Evolutionary conservation across 441 rosid species (phyloP).

Genomic region (Jatropha podagrica): DNA sequence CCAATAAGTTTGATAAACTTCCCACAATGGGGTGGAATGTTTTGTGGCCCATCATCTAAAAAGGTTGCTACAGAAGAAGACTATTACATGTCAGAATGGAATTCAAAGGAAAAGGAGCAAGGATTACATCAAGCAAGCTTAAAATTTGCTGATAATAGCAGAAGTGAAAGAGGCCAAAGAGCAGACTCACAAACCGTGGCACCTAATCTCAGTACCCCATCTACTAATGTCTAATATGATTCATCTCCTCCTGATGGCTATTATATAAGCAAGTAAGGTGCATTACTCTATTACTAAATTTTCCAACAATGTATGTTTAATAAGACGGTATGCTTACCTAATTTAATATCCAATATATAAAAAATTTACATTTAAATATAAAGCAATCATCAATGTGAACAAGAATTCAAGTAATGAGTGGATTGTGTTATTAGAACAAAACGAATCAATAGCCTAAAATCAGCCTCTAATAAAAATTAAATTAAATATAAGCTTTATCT

Average conservation of each 20-base stretch:
- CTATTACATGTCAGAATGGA: constrained; percentile 82
- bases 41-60: constrained; percentile 58
- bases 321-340: too few relatives aligned
- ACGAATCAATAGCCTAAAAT: too few relatives aligned
- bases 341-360: too few relatives aligned
- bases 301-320: too few relatives aligned
- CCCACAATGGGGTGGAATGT: constrained; percentile 98
- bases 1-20: constrained; percentile 58
- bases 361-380: too few relatives aligned
- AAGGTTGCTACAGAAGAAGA: constrained; percentile 59
- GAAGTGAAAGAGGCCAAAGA: constrained; percentile 56
- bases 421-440: too few relatives aligned
- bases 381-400: too few relatives aligned
- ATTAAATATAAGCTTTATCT: too few relatives aligned
- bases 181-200: constrained; percentile 21
- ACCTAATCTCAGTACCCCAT: neutral
- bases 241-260: neutral
- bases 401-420: too few relatives aligned
- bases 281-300: neutral
- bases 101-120: constrained; percentile 41
- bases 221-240: constrained; percentile 19
- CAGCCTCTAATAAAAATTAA: too few relatives aligned
- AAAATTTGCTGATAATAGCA: constrained; percentile 72
- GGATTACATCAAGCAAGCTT: constrained; percentile 56
- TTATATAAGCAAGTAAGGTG: neutral